A percentile compares a stretch with the other conserved stretches of the same genome.
Conservation (phyloP, 2,329 filamentous ascomycete genomes). For the Ophiosphaerella korrae region DNA sequence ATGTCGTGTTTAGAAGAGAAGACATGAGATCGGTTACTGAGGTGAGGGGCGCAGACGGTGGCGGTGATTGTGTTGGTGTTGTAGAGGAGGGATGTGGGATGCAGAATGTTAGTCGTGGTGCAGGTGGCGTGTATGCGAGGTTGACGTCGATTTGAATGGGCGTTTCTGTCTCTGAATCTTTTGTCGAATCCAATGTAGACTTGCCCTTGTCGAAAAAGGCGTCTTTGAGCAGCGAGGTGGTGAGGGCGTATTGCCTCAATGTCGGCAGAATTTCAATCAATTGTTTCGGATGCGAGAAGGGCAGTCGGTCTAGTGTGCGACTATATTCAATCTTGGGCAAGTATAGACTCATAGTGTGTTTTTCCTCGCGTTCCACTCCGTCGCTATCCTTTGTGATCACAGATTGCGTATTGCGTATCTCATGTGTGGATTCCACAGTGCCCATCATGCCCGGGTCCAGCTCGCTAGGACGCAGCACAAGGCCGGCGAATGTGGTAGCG, state of each 20-base stretch:
- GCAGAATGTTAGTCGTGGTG: conserved; percentile 38
- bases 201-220: conserved; percentile 54
- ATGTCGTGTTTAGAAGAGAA: conserved; percentile 10
- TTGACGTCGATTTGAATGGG: conserved; percentile 37
- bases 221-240: conserved; percentile 67
- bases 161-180: conserved; percentile 40
- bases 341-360: conserved; percentile 65
- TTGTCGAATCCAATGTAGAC: conserved; percentile 4
- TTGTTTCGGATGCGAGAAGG: conserved; percentile 79
- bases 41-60: conserved; percentile 4
- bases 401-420: conserved; percentile 57
- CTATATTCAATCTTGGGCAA: conserved; percentile 77
- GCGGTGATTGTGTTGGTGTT: background rate
- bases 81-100: conserved; percentile 32
- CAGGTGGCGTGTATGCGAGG: conserved; percentile 39
- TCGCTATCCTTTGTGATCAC: conserved; percentile 48
- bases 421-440: conserved; percentile 48
- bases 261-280: conserved; percentile 72
- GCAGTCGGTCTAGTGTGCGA: conserved; percentile 67
- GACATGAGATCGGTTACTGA: conserved; percentile 11
- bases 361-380: conserved; percentile 27
- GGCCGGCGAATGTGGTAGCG: conserved; percentile 52
- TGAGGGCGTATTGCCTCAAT: conserved; percentile 75
- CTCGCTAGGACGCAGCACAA: conserved; percentile 56
- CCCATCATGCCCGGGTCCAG: conserved; percentile 60